Conservation (phyloP, 1,284 basidiomycete genomes). For the Coniferiporia sulphurascens region DNA sequence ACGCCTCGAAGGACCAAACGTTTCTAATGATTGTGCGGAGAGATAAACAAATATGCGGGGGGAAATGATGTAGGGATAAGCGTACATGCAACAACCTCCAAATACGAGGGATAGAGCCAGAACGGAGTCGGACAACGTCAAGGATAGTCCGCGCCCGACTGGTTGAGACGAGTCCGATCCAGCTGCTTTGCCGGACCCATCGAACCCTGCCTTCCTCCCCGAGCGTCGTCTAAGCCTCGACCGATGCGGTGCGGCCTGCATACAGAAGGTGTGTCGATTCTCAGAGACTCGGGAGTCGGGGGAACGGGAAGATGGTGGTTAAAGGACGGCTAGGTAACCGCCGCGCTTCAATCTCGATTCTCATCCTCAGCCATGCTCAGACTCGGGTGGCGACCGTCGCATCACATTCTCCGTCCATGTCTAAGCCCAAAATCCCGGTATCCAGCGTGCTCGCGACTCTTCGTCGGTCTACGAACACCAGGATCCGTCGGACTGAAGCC, state of each 20-base stretch:
- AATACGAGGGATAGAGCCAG: constrained; percentile 56
- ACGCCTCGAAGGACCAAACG: constrained; percentile 64
- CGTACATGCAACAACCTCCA: constrained; percentile 79
- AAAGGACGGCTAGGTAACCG: not conserved
- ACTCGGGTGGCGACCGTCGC: not conserved
- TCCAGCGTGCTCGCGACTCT: not conserved
- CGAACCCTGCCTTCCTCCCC: not conserved
- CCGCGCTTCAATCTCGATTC: not conserved
- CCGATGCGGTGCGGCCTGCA: not conserved
- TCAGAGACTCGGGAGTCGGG: not conserved
- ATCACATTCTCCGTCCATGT: not conserved
- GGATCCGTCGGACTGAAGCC: not conserved
- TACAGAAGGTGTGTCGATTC: not conserved
- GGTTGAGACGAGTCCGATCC: not conserved
- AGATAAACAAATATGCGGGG: not conserved
- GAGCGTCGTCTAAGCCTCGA: not conserved
- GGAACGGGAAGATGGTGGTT: not conserved
- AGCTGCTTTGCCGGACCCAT: not conserved
- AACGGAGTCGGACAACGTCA: constrained; percentile 12
- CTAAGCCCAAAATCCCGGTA: not conserved
- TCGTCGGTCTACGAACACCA: not conserved
- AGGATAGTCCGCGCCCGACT: not conserved
- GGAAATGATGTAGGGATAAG: constrained; percentile 16
- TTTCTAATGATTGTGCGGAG: constrained; percentile 39
- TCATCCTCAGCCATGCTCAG: not conserved